These are phyloP conservation scores for Jamesozyma lodderae DNA, from an alignment of 805 yeast species.

Conservation along the genomic window DNA sequence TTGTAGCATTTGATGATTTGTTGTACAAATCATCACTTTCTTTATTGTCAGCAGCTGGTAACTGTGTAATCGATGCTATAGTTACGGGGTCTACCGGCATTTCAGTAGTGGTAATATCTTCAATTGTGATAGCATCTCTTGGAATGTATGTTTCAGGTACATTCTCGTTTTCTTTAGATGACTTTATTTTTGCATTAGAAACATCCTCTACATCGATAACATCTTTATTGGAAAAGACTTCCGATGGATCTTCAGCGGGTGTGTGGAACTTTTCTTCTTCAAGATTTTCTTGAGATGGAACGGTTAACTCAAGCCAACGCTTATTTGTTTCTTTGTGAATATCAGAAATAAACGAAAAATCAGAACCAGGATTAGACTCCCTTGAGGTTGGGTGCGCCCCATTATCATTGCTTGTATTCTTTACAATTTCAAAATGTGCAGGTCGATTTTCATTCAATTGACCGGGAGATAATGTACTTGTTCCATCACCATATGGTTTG, in stretches of 20 bases:
- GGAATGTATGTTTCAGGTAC: too few relatives aligned
- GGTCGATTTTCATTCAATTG: too few relatives aligned
- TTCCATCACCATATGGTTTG: conserved; percentile 1
- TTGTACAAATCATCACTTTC: too few relatives aligned
- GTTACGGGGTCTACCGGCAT: too few relatives aligned
- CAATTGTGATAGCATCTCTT: too few relatives aligned
- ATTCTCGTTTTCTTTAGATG: too few relatives aligned
- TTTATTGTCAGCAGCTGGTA: too few relatives aligned
- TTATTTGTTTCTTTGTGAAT: conserved; percentile 10
- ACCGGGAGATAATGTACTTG: background rate
- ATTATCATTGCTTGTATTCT: background rate
- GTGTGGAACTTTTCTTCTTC: conserved; percentile 7
- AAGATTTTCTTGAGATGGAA: conserved; percentile 16
- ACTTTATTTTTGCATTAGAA: too few relatives aligned
- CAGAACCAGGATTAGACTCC: conserved; percentile 8
- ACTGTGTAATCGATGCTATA: too few relatives aligned
- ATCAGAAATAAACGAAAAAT: conserved; percentile 16
- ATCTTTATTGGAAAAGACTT: too few relatives aligned
- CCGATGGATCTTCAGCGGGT: conserved; percentile 8
- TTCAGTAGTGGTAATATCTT: too few relatives aligned
- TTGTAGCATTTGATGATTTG: background rate
- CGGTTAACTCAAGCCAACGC: conserved; percentile 16
- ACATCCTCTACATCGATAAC: too few relatives aligned
- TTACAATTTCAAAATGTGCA: background rate
- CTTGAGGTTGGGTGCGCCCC: background rate